Conservation (phyloP, 1,139 yeast species). For the Suhomyces taliae region DNA sequence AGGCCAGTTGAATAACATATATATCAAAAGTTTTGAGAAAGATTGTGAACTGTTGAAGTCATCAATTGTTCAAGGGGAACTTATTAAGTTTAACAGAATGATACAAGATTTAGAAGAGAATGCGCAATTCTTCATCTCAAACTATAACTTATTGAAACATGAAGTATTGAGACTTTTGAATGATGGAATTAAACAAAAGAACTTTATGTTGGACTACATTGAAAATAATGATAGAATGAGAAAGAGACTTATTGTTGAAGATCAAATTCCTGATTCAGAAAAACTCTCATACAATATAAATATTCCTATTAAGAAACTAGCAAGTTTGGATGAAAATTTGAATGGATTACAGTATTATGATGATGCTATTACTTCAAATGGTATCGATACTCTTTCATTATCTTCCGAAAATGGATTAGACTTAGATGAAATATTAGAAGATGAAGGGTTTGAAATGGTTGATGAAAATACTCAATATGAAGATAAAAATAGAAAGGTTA, state of each 20-base stretch:
- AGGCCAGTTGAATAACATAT: constrained; percentile 36
- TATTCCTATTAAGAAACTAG: constrained; percentile 36
- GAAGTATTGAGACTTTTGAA: constrained; percentile 43
- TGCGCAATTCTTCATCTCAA: constrained; percentile 46
- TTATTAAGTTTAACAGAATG: constrained; percentile 48
- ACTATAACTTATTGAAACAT: constrained; percentile 46
- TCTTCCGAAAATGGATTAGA: constrained; percentile 18
- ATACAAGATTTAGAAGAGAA: constrained; percentile 67
- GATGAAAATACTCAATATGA: constrained; percentile 46
- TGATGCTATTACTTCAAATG: constrained; percentile 12
- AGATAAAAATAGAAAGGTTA: constrained; percentile 71
- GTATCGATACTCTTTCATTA: constrained; percentile 29
- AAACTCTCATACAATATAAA: constrained; percentile 40
- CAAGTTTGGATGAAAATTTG: constrained; percentile 6
- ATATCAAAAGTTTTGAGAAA: constrained; percentile 39
- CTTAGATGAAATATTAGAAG: constrained; percentile 12
- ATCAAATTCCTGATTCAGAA: constrained; percentile 47
- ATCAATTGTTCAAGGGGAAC: constrained; percentile 50
- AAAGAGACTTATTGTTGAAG: constrained; percentile 54
- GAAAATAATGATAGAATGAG: constrained; percentile 71
- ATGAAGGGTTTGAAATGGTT: constrained; percentile 45
- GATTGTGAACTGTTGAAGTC: constrained; percentile 49
- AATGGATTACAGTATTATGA: constrained; percentile 4
- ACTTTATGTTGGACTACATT: constrained; percentile 58
- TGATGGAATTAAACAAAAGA: constrained; percentile 18